Conservation (phyloP, 768 basidiomycete genomes). For the Coprinopsis sp. region DNA sequence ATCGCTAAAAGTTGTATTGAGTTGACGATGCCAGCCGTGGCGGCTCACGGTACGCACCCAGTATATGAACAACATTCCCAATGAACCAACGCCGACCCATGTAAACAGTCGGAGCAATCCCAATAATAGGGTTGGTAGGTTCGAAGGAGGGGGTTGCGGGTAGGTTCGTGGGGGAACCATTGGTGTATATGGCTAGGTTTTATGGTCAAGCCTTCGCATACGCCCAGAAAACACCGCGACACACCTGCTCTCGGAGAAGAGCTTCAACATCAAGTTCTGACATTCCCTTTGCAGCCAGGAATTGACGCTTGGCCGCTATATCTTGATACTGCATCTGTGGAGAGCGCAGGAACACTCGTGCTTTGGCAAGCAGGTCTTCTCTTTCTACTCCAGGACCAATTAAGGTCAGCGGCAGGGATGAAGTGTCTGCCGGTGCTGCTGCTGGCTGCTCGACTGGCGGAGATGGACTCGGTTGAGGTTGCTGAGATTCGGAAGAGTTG, state of each 20-base stretch:
- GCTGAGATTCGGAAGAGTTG: no score
- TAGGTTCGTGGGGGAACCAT: constrained; percentile 68
- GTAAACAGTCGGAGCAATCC: constrained; percentile 56
- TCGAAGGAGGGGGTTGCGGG: constrained; percentile 64
- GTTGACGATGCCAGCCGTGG: no score
- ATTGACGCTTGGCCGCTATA: constrained; percentile 48
- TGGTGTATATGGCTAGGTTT: constrained; percentile 24
- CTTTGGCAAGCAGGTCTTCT: constrained; percentile 45
- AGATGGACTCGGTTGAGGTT: no score
- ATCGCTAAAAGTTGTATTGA: constrained; percentile 40
- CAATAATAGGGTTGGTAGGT: constrained; percentile 60
- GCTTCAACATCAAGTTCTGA: constrained; percentile 53
- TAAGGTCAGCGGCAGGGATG: neutral
- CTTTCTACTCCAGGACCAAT: constrained; percentile 20
- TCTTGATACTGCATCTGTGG: constrained; percentile 63
- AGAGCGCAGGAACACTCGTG: constrained; percentile 61
- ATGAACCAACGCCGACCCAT: constrained; percentile 66
- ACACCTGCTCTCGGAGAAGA: constrained; percentile 54
- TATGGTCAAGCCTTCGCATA: no score
- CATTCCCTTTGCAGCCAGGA: constrained; percentile 69
- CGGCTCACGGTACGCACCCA: no score
- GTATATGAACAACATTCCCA: constrained; percentile 55
- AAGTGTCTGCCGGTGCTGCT: neutral
- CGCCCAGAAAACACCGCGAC: no score
- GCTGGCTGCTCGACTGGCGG: no score